Conservation (phyloP, 345 rosid species). For the Triadica sebifera region DNA sequence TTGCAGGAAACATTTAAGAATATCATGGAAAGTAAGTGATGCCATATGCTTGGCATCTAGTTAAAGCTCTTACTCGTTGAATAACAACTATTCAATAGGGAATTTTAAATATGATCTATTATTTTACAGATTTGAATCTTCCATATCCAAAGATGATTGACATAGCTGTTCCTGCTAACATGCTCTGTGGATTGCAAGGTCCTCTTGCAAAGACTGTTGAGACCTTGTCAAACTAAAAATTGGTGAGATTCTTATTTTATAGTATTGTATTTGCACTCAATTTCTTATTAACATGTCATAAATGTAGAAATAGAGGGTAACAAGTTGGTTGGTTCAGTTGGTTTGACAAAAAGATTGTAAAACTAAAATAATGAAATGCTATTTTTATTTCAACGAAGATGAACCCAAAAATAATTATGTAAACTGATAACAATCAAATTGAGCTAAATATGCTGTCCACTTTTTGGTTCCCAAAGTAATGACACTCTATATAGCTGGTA, state of each 20-base stretch:
- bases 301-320: neutral
- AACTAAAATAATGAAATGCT: neutral
- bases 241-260: neutral
- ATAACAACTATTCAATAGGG: neutral
- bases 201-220: conserved; percentile 23
- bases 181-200: conserved; percentile 91
- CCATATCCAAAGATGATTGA: conserved; percentile 92
- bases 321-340: neutral
- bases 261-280: neutral
- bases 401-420: too few relatives aligned
- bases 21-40: conserved; percentile 79
- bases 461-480: neutral
- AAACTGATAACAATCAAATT: neutral
- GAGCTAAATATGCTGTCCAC: neutral
- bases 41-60: neutral
- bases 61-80: neutral
- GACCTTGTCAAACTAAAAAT: neutral
- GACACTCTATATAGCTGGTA: neutral
- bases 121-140: conserved; percentile 63
- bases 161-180: conserved; percentile 75
- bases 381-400: neutral
- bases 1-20: conserved; percentile 72
- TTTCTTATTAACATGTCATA: neutral
- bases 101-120: neutral
- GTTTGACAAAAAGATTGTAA: neutral